Evolutionary conservation across 2,329 filamentous ascomycete genomes (phyloP), one percentile per base, ranked within the genome.

Genomic region (Rosellinia necatrix): DNA sequence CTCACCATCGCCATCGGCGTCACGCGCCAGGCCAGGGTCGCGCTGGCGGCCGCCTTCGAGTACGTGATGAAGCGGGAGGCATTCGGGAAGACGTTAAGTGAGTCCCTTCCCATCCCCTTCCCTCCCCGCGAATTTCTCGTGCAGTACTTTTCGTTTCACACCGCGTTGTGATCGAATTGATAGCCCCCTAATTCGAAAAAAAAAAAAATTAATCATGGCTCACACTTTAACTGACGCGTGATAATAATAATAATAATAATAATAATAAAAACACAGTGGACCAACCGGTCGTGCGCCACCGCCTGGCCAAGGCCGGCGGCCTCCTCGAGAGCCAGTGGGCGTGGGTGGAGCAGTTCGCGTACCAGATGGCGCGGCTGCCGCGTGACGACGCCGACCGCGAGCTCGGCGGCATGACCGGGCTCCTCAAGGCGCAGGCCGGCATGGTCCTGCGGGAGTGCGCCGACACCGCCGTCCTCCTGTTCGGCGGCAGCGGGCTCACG

Each of bases 401-500:
- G 66, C 75, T 92, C 1, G 89, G 89, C 1, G 89, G 89, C 0
- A 71, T 90, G 66, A 91, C 87, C 2, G 89, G 87, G 2, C 74
- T 90, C 70, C 81, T 83, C 12, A 92, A 92, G 73, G 89, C 88
- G 1, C 85, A 90, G 66, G 81, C 83, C 0, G 89, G 85, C 1
- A 87, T 89, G 61, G 87, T 91, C 10, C 64, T 91, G 40, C 86
- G 88, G 60, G 86, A 89, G 68, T 89, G 87, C 67, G 86, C 88
- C 3, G 81, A 87, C 64, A 84, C 81, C 50, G 87, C 88, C 1
- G 81, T 90, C 42, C 70, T 91, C 52, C 71, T 92, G 21, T 91
- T 91, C 69, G 89, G 89, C 3, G 89, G 89, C 2, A 89, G 87
- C 67, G 89, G 88, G 0, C 90, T 84, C 64, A 90, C 88, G 0